Percentiles rank a stretch among this genome's conserved stretches.
These are phyloP conservation scores for Xanthoparmelia taractica DNA, from an alignment of 495 filamentous ascomycete genomes.

Conservation along the genomic window DNA sequence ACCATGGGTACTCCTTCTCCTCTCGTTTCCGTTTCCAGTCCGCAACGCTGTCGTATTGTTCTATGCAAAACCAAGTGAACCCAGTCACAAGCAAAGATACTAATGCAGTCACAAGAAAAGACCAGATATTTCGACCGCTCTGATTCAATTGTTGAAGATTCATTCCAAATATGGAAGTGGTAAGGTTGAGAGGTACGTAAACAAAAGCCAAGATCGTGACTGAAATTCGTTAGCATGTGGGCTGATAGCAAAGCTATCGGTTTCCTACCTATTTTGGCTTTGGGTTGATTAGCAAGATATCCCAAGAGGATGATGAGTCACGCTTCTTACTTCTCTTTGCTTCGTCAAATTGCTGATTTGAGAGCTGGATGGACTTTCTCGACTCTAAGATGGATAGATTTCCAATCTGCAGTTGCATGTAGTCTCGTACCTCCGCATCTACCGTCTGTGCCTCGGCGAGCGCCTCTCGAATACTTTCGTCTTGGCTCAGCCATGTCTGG, in stretches of 20 bases:
- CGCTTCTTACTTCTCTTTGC: conserved; percentile 1
- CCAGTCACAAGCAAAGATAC: conserved; percentile 8
- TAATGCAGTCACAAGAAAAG: conserved; percentile 14
- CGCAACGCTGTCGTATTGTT: not conserved
- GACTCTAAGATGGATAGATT: conserved; percentile 6
- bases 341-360: conserved; percentile 2
- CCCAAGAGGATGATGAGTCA: not conserved
- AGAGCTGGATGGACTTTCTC: conserved; percentile 11
- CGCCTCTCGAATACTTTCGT: not conserved
- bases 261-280: conserved; percentile 11
- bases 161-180: conserved; percentile 18
- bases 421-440: conserved; percentile 5
- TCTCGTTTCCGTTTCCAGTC: not conserved
- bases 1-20: no score
- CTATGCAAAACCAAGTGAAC: not conserved
- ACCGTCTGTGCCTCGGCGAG: not conserved
- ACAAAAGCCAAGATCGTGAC: conserved; percentile 19
- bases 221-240: not conserved
- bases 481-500: not conserved
- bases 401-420: conserved; percentile 4
- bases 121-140: conserved; percentile 6
- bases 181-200: conserved; percentile 18
- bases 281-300: not conserved
- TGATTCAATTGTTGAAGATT: conserved; percentile 19
- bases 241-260: no score